Percentiles rank a stretch among this genome's conserved stretches.
phyloP scores from a whole-genome alignment of 169 alveolate genomes.

The Eimeria mitis region DNA sequence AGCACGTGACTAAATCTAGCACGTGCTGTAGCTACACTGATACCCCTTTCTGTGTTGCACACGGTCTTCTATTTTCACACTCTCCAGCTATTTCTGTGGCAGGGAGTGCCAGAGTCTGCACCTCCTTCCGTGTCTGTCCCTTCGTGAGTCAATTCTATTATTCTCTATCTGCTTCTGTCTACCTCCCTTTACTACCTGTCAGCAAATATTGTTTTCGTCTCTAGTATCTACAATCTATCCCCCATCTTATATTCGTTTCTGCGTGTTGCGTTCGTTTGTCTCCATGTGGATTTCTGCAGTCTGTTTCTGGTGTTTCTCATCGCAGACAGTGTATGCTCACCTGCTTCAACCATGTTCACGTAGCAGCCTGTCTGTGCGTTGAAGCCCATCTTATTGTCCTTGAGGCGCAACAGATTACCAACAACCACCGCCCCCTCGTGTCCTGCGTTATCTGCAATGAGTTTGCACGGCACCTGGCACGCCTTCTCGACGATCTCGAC shows the following conservation, averaged over 20 bases:
- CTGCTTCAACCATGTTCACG: constrained; percentile 95
- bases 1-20: too few species aligned
- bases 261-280: neutral
- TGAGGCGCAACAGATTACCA: constrained; percentile 93
- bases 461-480: constrained; percentile 97
- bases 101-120: neutral
- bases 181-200: too few species aligned
- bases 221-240: too few species aligned
- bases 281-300: too few species aligned
- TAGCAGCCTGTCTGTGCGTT: constrained; percentile 98
- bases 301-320: neutral
- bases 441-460: constrained; percentile 99
- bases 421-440: constrained; percentile 98
- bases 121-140: neutral
- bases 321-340: constrained; percentile 31
- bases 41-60: neutral
- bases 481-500: constrained; percentile 97
- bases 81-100: neutral
- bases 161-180: too few species aligned
- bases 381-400: constrained; percentile 91
- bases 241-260: too few species aligned
- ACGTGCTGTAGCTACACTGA: neutral
- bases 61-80: neutral
- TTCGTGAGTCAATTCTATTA: too few species aligned
- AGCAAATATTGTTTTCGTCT: too few species aligned